Percentiles rank a stretch among this genome's conserved stretches.
These are phyloP conservation scores for Telopea speciosissima DNA, from an alignment of 177 flowering plant genomes.

Conservation along the genomic window DNA sequence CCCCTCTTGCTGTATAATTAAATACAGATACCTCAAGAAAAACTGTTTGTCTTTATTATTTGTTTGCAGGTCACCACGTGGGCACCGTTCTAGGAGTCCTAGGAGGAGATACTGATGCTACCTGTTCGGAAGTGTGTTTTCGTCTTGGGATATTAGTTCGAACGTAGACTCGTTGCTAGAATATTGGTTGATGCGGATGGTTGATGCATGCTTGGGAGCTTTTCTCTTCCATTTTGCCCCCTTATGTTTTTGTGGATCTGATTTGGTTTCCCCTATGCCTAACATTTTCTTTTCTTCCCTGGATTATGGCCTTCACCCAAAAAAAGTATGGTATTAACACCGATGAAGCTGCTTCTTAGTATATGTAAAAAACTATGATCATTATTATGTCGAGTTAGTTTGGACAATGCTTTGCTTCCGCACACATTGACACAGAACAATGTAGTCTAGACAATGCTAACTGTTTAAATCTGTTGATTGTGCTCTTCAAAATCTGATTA, in stretches of 20 bases:
- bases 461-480: too few relatives aligned
- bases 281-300: too few relatives aligned
- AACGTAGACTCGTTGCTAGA: neutral
- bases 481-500: too few relatives aligned
- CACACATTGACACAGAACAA: too few relatives aligned
- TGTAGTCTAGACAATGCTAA: too few relatives aligned
- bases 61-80: slow-evolving; percentile 25
- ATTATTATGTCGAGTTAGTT: too few relatives aligned
- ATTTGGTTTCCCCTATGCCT: neutral
- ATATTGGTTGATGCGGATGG: neutral
- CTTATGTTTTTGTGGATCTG: neutral
- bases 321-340: too few relatives aligned
- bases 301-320: too few relatives aligned
- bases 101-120: slow-evolving; percentile 18
- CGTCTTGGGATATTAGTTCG: neutral
- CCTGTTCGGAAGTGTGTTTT: neutral
- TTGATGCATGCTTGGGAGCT: neutral
- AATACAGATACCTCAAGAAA: neutral
- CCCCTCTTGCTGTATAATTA: too few relatives aligned
- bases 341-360: too few relatives aligned
- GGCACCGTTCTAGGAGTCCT: slow-evolving; percentile 28
- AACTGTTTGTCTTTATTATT: neutral
- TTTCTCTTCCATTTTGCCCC: neutral
- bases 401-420: too few relatives aligned
- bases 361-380: too few relatives aligned